Evolutionary conservation across 169 alveolate genomes (phyloP).

Genomic region (Fabrea salina): DNA sequence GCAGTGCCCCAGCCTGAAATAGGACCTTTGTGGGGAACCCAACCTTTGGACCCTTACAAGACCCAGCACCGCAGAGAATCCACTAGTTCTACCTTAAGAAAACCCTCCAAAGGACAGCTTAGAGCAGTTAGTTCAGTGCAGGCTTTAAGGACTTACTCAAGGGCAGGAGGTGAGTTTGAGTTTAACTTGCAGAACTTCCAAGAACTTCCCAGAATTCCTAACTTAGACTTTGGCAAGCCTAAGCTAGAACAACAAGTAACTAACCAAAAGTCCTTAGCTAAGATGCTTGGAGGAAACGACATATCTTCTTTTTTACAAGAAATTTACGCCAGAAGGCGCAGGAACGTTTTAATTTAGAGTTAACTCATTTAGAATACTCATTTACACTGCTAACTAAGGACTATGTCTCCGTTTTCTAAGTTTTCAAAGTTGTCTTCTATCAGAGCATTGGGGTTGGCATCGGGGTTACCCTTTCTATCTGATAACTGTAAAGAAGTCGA

Average conservation of each 20-base stretch:
- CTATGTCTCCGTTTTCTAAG: too few relatives aligned
- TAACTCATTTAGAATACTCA: too few relatives aligned
- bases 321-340: slow-evolving; percentile 3
- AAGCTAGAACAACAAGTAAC: neutral
- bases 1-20: slow-evolving; percentile 10
- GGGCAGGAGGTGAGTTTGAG: neutral
- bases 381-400: too few relatives aligned
- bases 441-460: too few relatives aligned
- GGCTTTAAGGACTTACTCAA: neutral
- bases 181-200: neutral
- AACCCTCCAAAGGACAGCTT: neutral
- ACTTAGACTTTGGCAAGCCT: neutral
- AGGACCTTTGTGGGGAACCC: neutral
- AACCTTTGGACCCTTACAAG: slow-evolving; percentile 17
- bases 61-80: slow-evolving; percentile 9
- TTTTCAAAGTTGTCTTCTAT: too few relatives aligned
- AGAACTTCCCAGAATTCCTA: neutral
- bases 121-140: neutral
- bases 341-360: too few relatives aligned
- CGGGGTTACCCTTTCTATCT: too few relatives aligned
- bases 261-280: neutral
- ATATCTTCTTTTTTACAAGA: slow-evolving; percentile 30
- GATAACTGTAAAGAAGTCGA: too few relatives aligned
- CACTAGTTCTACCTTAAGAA: neutral
- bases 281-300: slow-evolving; percentile 13